Conservation (phyloP, 2,329 filamentous ascomycete genomes). For the Tricladium varicosporioides region DNA sequence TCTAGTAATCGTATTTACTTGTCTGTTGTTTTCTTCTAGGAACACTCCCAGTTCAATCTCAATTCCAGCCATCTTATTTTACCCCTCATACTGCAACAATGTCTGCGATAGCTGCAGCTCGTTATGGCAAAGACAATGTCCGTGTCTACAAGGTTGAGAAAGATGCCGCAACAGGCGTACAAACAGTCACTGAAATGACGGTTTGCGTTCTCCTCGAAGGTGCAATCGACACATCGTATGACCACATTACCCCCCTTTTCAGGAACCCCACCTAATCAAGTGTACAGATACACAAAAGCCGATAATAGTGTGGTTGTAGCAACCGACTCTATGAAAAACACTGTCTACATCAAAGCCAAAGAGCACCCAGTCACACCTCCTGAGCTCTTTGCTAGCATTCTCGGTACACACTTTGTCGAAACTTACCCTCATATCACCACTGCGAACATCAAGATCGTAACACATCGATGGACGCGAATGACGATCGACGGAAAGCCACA, state of each 20-base stretch:
- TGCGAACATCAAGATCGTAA: slow-evolving; percentile 77
- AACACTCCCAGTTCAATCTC: not conserved
- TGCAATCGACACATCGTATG: slow-evolving; percentile 79
- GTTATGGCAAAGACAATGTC: slow-evolving; percentile 96
- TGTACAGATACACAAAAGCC: slow-evolving; percentile 76
- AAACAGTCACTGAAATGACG: slow-evolving; percentile 92
- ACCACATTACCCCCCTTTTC: slow-evolving; percentile 11
- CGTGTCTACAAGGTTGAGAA: slow-evolving; percentile 93
- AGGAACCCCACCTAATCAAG: slow-evolving; percentile 13
- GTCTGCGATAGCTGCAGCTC: slow-evolving; percentile 60
- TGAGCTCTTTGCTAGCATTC: slow-evolving; percentile 82
- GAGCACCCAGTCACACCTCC: slow-evolving; percentile 89
- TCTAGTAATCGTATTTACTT: too few relatives aligned
- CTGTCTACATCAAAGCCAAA: slow-evolving; percentile 91
- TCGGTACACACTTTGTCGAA: slow-evolving; percentile 85
- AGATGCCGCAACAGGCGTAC: slow-evolving; percentile 71
- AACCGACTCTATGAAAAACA: slow-evolving; percentile 98
- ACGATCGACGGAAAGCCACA: slow-evolving; percentile 83
- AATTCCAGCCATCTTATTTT: not conserved
- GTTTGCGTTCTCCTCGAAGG: slow-evolving; percentile 91
- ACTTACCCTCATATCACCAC: slow-evolving; percentile 85
- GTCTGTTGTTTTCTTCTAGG: too few relatives aligned
- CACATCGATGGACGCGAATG: slow-evolving; percentile 92
- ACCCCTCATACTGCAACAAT: slow-evolving; percentile 37
- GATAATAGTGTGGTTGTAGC: slow-evolving; percentile 96